Evolutionary conservation across 169 alveolate species (phyloP).

Genomic region (Sarcocystis neurona): DNA sequence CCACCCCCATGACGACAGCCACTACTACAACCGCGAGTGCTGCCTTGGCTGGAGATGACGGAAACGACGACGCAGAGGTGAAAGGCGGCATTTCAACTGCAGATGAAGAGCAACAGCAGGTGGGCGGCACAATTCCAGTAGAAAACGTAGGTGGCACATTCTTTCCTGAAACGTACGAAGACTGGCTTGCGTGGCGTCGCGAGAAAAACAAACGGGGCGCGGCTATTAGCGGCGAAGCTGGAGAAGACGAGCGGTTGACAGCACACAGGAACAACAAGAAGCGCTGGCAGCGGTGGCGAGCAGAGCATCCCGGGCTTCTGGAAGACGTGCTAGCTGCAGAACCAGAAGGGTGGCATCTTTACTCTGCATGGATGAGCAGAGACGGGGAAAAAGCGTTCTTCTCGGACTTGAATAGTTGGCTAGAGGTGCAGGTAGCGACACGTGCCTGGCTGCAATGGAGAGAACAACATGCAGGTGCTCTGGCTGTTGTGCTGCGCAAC

Average conservation of each 20-base stretch:
- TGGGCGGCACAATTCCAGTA: constrained; percentile 27
- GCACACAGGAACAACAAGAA: constrained; percentile 30
- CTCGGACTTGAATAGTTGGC: constrained; percentile 42
- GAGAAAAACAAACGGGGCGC: no score
- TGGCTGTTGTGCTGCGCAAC: constrained; percentile 6
- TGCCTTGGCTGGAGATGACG: no score
- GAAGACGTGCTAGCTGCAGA: constrained; percentile 59
- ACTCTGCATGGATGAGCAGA: constrained; percentile 46
- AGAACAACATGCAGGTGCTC: constrained; percentile 47
- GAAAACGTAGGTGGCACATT: constrained; percentile 33
- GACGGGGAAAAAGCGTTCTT: constrained; percentile 41
- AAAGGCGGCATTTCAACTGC: constrained; percentile 15
- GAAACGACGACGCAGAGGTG: no score
- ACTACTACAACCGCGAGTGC: no score
- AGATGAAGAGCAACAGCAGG: constrained; percentile 22
- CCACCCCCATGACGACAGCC: no score
- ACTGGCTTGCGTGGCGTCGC: constrained; percentile 53
- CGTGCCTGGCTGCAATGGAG: constrained; percentile 59
- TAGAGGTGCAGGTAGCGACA: constrained; percentile 43
- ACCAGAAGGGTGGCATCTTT: constrained; percentile 62
- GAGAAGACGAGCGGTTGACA: no score
- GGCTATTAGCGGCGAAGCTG: background rate
- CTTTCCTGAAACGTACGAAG: constrained; percentile 51
- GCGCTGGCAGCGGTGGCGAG: constrained; percentile 52
- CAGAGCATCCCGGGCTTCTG: constrained; percentile 52